Base-by-base conservation (phyloP, 2,329 filamentous ascomycete species). In the Curvularia spicifera region DNA sequence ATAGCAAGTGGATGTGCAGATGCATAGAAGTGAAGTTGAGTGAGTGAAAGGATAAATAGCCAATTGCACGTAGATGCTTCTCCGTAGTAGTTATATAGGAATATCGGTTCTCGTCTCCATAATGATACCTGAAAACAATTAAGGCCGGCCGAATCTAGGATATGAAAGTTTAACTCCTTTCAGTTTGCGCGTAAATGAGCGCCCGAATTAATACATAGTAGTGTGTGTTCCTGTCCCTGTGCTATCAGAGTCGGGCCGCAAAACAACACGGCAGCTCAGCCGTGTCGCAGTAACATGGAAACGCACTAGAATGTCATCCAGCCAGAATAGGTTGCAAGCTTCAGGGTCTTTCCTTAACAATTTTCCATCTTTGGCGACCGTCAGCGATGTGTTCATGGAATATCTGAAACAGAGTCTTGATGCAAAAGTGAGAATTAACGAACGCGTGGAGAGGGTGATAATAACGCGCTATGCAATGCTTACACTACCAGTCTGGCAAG, bases 231-330 rank as follows among this genome's bases (percentile, higher is more conserved):
- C 31, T 46, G 48, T 40, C 28, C 22, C 24, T 52, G 31, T 12
- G 40, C 33, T 28, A 7, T 46, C 29, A 24, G n/a, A 45, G 18
- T 56, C 48, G 53, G 53, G 42, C 47, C 53, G 48, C 24, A 26
- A 20, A 20, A 24, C 6, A 26, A 18, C 8, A 7, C 47, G 47
- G 31, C 13, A 3, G 24, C 37, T 24, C 28, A 39, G 31, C 13
- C 26, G 29, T 51, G 51, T 51, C 47, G 51, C 42, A 31, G 40
- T 20, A 47, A 39, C 39, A 51, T 45, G 48, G 24, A 33, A 20
- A 40, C 7, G 6, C 33, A 12, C n/a, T 33, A 26, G 26, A 12
- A 7, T 26, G 12, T 15, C 5, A 40, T 24, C 15, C 4, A 20
- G 6, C 40, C 31, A 24, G 1, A 12, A 46, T 20, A 26, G 31